phyloP scores from a whole-genome alignment of 169 alveolate genomes.

The Plasmodium adleri region DNA sequence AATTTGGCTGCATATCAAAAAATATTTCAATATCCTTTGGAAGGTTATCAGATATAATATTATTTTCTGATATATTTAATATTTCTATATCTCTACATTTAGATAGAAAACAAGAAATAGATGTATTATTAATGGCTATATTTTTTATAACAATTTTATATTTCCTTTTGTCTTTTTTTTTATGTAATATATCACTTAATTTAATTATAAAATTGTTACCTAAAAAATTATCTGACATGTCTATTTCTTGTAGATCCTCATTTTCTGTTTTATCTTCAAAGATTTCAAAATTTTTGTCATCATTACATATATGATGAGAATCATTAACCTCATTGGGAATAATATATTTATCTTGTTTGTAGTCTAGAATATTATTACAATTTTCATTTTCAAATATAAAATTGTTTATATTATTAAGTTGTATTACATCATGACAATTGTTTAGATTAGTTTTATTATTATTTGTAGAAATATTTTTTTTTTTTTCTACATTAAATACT shows the following conservation, averaged over 20 bases:
- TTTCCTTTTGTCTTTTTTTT: neutral
- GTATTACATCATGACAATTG: too few species aligned
- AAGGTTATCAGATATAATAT: neutral
- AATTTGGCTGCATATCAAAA: conserved; percentile 9
- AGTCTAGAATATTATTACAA: neutral
- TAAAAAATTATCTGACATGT: conserved; percentile 32
- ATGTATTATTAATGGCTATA: neutral
- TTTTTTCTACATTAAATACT: too few species aligned
- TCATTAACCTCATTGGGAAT: too few species aligned
- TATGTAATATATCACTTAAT: conserved; percentile 10
- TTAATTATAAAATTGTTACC: conserved; percentile 9
- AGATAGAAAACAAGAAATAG: neutral
- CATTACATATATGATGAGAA: too few species aligned
- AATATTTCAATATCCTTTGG: conserved; percentile 23
- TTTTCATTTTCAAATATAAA: neutral
- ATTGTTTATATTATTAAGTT: too few species aligned
- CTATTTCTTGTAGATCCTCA: conserved; percentile 22
- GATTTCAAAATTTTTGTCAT: too few species aligned
- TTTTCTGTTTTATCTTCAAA: neutral
- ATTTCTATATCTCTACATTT: conserved; percentile 27
- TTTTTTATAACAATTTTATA: conserved; percentile 28
- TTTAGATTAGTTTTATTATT: neutral
- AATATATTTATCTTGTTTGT: neutral
- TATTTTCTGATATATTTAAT: conserved; percentile 44
- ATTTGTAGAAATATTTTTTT: neutral